These are phyloP conservation scores for Phytophthora melonis DNA, from an alignment of 352 stramenopile genomes.

Conservation along the genomic window DNA sequence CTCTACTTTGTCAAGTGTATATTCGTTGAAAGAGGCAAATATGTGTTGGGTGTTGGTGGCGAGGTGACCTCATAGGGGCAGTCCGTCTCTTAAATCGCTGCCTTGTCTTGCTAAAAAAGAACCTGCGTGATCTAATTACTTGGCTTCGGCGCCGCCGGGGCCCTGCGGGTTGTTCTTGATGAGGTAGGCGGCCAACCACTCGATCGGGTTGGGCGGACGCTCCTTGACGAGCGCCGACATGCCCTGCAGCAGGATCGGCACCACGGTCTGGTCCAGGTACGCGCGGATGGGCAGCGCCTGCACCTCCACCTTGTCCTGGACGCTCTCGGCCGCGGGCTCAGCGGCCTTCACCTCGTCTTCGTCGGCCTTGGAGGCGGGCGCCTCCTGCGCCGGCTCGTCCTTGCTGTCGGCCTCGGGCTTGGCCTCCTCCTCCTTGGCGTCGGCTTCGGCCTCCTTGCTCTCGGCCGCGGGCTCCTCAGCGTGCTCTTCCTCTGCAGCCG, in stretches of 20 bases:
- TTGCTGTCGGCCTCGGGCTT: slow-evolving; percentile 34
- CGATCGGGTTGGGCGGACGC: slow-evolving; percentile 96
- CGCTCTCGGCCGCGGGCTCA: slow-evolving; percentile 75
- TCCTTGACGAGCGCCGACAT: slow-evolving; percentile 99
- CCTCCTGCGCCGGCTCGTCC: slow-evolving; percentile 32
- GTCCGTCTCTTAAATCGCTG: no score
- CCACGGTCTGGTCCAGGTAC: slow-evolving; percentile 98
- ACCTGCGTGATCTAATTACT: slow-evolving; percentile 54
- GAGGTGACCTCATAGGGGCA: no score
- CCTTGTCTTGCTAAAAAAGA: background rate
- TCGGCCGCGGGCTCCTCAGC: slow-evolving; percentile 27
- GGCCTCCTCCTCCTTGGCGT: slow-evolving; percentile 38
- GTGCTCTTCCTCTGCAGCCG: slow-evolving; percentile 17
- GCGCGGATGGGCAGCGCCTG: slow-evolving; percentile 96
- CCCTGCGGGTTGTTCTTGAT: slow-evolving; percentile 97
- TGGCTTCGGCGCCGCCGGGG: slow-evolving; percentile 57
- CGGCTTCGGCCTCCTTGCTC: slow-evolving; percentile 46
- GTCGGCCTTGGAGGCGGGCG: slow-evolving; percentile 36
- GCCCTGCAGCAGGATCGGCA: slow-evolving; percentile 98
- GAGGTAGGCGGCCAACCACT: slow-evolving; percentile 97
- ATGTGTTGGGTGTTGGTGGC: slow-evolving; percentile 22
- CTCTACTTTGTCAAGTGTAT: slow-evolving; percentile 14
- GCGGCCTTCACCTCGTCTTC: slow-evolving; percentile 64
- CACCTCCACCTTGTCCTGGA: slow-evolving; percentile 92
- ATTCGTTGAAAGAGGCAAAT: slow-evolving; percentile 39